Evolutionary conservation across 345 rosid species (phyloP).

Genomic region (Salix exigua): DNA sequence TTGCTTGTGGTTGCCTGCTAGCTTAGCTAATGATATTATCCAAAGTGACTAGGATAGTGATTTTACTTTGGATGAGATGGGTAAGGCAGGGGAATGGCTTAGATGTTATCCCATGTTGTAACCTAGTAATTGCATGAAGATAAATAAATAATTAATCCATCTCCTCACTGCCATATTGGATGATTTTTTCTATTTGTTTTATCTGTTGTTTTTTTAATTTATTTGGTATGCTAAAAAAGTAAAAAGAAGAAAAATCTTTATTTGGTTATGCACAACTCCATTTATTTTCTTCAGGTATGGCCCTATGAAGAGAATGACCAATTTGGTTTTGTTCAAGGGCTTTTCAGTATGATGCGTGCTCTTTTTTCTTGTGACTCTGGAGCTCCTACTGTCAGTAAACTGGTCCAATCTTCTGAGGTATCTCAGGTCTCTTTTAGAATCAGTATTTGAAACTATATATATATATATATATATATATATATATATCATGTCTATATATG

Average conservation of each 20-base stretch:
- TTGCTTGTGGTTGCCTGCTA: background rate
- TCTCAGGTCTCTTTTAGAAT: constrained; percentile 11
- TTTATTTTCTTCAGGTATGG: constrained; percentile 57
- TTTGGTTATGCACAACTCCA: background rate
- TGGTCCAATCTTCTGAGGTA: constrained; percentile 46
- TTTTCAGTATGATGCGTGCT: constrained; percentile 66
- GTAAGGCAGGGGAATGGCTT: too few species aligned
- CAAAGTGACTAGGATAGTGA: too few species aligned
- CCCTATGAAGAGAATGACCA: constrained; percentile 85
- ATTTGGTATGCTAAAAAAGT: background rate
- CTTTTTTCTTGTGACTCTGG: constrained; percentile 54
- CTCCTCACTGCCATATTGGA: background rate
- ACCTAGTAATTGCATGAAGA: too few species aligned
- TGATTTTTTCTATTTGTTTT: background rate
- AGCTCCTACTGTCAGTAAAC: constrained; percentile 24
- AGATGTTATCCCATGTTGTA: too few species aligned
- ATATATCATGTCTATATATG: background rate
- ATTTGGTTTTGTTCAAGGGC: constrained; percentile 84
- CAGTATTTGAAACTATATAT: background rate
- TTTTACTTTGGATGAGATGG: too few species aligned
- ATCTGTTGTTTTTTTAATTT: background rate
- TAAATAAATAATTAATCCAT: background rate
- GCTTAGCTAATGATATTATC: background rate
- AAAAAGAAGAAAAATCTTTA: background rate
- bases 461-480: too few species aligned